phyloP scores from a whole-genome alignment of 495 filamentous ascomycete genomes.

The Tuber magnatum region DNA sequence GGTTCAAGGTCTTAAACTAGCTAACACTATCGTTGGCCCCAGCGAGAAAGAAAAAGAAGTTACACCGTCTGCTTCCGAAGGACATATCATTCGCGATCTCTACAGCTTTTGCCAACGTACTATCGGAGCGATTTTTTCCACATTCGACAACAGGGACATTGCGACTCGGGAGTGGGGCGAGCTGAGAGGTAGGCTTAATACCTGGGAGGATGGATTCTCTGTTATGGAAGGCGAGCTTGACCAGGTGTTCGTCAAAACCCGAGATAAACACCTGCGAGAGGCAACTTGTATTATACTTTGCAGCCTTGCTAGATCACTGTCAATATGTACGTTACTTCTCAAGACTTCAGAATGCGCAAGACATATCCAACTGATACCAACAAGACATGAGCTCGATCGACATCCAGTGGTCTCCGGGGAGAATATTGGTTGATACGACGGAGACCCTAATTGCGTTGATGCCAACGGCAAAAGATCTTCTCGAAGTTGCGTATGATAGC shows the following conservation, averaged over 20 bases:
- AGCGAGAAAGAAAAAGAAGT: too few relatives aligned
- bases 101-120: too few relatives aligned
- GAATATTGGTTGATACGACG: neutral
- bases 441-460: conserved; percentile 1
- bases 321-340: conserved; percentile 3
- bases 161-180: conserved; percentile 3
- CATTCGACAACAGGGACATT: too few relatives aligned
- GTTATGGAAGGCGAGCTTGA: conserved; percentile 14
- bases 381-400: neutral
- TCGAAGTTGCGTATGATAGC: neutral
- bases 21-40: too few relatives aligned
- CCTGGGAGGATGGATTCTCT: conserved; percentile 15
- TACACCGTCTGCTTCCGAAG: too few relatives aligned
- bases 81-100: too few relatives aligned
- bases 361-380: neutral
- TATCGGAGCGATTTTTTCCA: too few relatives aligned
- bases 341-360: neutral
- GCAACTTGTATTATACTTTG: conserved; percentile 13
- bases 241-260: neutral
- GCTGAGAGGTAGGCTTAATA: conserved; percentile 7
- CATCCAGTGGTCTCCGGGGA: neutral
- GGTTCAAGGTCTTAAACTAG: too few relatives aligned
- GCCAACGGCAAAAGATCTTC: conserved; percentile 7
- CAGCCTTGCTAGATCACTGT: conserved; percentile 11
- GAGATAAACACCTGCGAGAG: conserved; percentile 5